phyloP scores from a whole-genome alignment of 2,329 filamentous ascomycete species.

The Talaromyces albobiverticillius region DNA sequence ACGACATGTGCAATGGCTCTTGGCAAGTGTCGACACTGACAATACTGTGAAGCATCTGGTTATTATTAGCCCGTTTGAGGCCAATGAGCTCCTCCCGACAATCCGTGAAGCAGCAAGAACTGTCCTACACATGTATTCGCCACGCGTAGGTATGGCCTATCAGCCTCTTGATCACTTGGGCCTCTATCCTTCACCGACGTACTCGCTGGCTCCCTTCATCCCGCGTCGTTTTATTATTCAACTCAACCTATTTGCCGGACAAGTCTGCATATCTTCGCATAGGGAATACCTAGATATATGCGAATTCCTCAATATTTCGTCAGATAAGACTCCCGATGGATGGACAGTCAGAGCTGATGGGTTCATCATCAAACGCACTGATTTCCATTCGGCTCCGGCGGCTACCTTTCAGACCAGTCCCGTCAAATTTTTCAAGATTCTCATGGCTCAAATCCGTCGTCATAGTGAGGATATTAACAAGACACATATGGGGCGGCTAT shows the following conservation, averaged over 20 bases:
- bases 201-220: too few species aligned
- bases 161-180: slow-evolving; percentile 43
- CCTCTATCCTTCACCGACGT: slow-evolving; percentile 29
- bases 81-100: slow-evolving; percentile 47
- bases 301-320: slow-evolving; percentile 38
- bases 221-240: too few species aligned
- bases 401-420: too few species aligned
- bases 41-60: slow-evolving; percentile 36
- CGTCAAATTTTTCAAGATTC: slow-evolving; percentile 38
- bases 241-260: slow-evolving; percentile 66
- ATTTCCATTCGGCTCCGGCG: too few species aligned
- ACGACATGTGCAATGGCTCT: slow-evolving; percentile 55
- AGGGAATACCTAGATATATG: slow-evolving; percentile 48
- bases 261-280: slow-evolving; percentile 59
- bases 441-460: slow-evolving; percentile 34
- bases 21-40: slow-evolving; percentile 33
- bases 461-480: slow-evolving; percentile 39
- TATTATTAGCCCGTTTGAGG: slow-evolving; percentile 62
- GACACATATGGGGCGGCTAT: slow-evolving; percentile 47
- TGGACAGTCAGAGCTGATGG: slow-evolving; percentile 27
- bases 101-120: too few species aligned
- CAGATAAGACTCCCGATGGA: slow-evolving; percentile 16
- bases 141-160: slow-evolving; percentile 34
- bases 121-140: slow-evolving; percentile 53
- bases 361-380: slow-evolving; percentile 31